Base-by-base conservation (phyloP, 352 stramenopile species). In the Phytopythium oedochilum region DNA sequence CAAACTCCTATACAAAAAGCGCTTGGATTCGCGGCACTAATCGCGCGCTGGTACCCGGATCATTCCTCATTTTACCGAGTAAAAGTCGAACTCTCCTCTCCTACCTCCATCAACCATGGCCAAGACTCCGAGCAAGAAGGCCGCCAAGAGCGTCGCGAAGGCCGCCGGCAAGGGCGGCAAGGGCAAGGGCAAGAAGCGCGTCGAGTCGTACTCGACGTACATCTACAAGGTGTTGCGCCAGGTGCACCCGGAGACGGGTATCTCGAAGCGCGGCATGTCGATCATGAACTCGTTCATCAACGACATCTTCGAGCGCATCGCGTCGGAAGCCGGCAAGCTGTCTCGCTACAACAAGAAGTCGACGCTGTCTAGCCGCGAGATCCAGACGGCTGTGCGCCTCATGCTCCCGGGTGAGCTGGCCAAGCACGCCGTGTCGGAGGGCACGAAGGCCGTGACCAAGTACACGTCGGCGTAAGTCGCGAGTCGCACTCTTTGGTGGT, bases 271-370 rank as follows among this genome's bases (percentile, higher is more conserved):
- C 61, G 96, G 90, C 50, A 98, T 99, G 95, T 98, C 92, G 53
- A 98, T 99, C 83, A 98, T 98, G 93, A 98, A 98, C 88, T 99
- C 96, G 61, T 99, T 99, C 78, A 98, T 99, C 75, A 98, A 98
- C 79, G 96, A 99, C 72, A 98, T 98, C 60, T 99, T 99, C 74
- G 97, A 99, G 75, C 89, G 96, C 57, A 97, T 99, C 53, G 95
- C 96, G 28, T 92, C 86, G 46, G 95, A 99, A 79, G 95, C 97
- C 56, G 94, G 92, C 67, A 97, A 97, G 75, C 78, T 98, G 39
- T 94, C 92, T 51, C 92, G 93, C 28, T 99, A 99, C 92, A 99
- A 98, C 91, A 98, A 98, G 86, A 99, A 99, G 83, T 96, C 89
- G 31, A 99, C 97, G 32, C 73, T 99, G 45, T 97, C 89, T 34